Evolutionary conservation across 2,329 filamentous ascomycete genomes (phyloP).

Genomic region (Stagonosporopsis tanaceti): DNA sequence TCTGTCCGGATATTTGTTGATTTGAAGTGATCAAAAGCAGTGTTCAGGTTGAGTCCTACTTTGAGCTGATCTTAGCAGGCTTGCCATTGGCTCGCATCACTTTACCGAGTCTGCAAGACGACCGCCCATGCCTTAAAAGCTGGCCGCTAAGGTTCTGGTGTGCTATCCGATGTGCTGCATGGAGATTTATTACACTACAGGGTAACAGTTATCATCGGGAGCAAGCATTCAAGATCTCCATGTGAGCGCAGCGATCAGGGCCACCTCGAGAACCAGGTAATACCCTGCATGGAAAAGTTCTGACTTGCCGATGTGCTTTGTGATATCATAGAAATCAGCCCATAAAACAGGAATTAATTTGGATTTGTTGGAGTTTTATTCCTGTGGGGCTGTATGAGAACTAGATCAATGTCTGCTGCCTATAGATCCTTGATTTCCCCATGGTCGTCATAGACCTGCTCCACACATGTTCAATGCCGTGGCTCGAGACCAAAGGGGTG

Average conservation of each 20-base stretch:
- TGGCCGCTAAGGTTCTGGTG: neutral
- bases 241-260: neutral
- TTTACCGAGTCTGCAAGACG: neutral
- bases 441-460: slow-evolving; percentile 2
- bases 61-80: neutral
- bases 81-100: slow-evolving; percentile 6
- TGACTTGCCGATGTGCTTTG: neutral
- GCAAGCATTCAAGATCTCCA: neutral
- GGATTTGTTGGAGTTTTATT: neutral
- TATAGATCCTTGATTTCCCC: neutral
- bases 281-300: neutral
- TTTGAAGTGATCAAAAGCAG: neutral
- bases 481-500: neutral
- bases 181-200: neutral
- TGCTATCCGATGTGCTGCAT: neutral
- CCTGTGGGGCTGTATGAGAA: neutral
- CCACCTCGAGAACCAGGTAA: neutral
- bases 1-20: neutral
- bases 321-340: neutral
- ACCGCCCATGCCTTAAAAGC: neutral
- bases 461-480: neutral
- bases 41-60: neutral
- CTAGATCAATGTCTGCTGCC: neutral
- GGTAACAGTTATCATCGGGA: neutral
- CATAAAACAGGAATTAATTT: neutral